phyloP scores from a whole-genome alignment of 164 flowering plant genomes.

The Buxus sempervirens region DNA sequence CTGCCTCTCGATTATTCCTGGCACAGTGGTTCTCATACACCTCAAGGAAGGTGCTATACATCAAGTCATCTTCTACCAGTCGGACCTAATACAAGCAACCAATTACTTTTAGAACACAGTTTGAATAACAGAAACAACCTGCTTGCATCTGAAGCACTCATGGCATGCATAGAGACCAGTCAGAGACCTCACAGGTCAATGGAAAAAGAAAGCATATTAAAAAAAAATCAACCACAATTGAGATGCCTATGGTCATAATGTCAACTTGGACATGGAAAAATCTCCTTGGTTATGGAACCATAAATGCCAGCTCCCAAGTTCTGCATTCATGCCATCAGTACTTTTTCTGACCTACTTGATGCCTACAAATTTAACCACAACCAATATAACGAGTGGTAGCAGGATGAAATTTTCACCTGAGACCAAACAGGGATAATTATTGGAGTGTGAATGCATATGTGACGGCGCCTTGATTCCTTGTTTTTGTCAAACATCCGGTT shows the following conservation, averaged over 20 bases:
- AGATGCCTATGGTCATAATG: no score
- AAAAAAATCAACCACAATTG: no score
- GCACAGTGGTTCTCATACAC: constrained; percentile 98
- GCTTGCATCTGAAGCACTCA: background rate
- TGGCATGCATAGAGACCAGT: background rate
- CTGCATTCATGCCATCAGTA: background rate
- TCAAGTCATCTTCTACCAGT: constrained; percentile 98
- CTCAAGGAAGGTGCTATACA: constrained; percentile 97
- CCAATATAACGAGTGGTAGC: background rate
- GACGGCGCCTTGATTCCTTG: constrained; percentile 95
- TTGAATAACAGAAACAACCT: background rate
- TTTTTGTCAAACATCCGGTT: constrained; percentile 99
- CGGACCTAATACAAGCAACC: constrained; percentile 61
- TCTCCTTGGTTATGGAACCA: background rate
- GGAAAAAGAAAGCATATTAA: background rate
- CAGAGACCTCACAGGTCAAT: background rate
- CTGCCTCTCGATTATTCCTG: constrained; percentile 87
- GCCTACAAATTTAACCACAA: background rate
- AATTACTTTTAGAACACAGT: background rate
- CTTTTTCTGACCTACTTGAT: background rate
- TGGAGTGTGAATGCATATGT: constrained; percentile 88
- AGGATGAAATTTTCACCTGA: constrained; percentile 53
- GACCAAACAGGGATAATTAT: constrained; percentile 99
- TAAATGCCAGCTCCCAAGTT: background rate
- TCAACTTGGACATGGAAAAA: background rate